These are phyloP conservation scores for Eucalyptus sideroxylon DNA, from an alignment of 345 rosid species.

Conservation along the genomic window DNA sequence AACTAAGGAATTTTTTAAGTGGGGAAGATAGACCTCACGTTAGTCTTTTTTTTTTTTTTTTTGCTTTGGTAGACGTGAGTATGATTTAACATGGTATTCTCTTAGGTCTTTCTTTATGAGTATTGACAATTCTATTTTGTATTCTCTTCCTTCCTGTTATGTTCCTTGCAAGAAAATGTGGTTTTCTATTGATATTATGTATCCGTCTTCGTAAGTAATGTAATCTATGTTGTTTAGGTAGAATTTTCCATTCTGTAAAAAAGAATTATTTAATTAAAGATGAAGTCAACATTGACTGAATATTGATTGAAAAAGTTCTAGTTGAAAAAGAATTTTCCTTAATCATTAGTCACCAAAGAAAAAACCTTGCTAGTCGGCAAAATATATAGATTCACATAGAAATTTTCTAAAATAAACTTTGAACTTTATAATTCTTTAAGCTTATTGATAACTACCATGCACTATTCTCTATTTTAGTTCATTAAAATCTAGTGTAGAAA, in stretches of 20 bases:
- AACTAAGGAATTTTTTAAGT: no score
- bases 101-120: neutral
- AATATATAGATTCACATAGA: neutral
- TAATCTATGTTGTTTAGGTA: neutral
- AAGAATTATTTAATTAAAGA: neutral
- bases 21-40: no score
- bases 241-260: neutral
- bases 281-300: neutral
- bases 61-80: no score
- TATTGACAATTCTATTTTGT: neutral
- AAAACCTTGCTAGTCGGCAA: neutral
- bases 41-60: no score
- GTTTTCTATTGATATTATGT: neutral
- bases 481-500: neutral
- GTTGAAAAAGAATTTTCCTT: neutral
- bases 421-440: neutral
- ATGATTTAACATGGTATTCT: neutral
- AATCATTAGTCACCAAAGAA: neutral
- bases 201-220: neutral
- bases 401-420: neutral
- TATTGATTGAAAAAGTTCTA: neutral
- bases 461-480: neutral
- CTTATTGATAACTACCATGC: neutral
- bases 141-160: neutral
- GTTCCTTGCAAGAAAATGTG: neutral